These are phyloP conservation scores for Aspergillus melleus DNA, from an alignment of 2,329 filamentous ascomycete genomes.

Conservation along the genomic window DNA sequence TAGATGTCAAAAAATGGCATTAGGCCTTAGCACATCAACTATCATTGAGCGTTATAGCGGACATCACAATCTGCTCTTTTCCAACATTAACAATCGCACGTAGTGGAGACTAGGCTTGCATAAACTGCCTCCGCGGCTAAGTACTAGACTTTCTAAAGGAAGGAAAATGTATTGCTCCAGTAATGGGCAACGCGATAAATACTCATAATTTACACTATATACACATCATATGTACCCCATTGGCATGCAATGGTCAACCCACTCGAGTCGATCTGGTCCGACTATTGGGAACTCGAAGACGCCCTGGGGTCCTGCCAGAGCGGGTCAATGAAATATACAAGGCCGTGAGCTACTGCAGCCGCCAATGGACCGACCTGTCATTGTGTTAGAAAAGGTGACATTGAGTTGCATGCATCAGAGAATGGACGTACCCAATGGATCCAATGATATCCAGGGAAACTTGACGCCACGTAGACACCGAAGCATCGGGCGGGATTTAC, in stretches of 20 bases:
- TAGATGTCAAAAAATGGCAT: too few species aligned
- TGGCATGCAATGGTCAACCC: neutral
- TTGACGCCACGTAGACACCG: conserved; percentile 43
- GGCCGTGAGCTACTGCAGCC: conserved; percentile 31
- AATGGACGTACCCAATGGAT: conserved; percentile 34
- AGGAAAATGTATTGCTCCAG: too few species aligned
- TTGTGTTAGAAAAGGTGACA: neutral
- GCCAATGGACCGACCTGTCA: conserved; percentile 28
- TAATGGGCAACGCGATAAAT: too few species aligned
- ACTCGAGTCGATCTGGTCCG: neutral
- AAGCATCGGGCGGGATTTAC: conserved; percentile 51
- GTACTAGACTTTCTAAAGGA: too few species aligned
- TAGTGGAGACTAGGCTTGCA: too few species aligned
- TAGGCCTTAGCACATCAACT: too few species aligned
- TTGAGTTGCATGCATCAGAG: neutral
- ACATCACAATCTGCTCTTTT: too few species aligned
- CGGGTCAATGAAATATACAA: conserved; percentile 32
- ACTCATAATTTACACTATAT: neutral
- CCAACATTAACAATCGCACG: too few species aligned
- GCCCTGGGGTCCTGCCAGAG: conserved; percentile 20
- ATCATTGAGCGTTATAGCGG: too few species aligned
- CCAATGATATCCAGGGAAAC: conserved; percentile 39
- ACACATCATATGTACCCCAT: neutral
- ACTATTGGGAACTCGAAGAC: neutral
- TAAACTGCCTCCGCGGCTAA: too few species aligned